These are phyloP conservation scores for Tolypocladium amazonense DNA, from an alignment of 2,329 filamentous ascomycete genomes.

Conservation along the genomic window DNA sequence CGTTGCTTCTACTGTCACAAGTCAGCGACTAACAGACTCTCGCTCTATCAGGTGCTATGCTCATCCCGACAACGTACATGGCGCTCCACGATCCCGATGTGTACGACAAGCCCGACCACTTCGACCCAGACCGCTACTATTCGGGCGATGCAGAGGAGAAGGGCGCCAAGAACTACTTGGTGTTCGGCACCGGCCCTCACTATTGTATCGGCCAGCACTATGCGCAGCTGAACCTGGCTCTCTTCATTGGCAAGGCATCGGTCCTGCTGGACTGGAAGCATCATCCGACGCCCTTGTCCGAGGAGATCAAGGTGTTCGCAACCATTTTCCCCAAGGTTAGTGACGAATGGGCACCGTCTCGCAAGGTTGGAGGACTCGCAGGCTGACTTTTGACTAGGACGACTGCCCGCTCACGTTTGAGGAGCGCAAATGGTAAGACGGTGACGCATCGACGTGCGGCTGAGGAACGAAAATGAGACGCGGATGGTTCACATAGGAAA, in stretches of 20 bases:
- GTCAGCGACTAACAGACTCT: not conserved
- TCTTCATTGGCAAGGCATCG: slow-evolving; percentile 83
- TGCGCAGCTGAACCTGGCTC: slow-evolving; percentile 77
- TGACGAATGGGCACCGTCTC: slow-evolving; percentile 4
- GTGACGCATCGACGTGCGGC: not conserved
- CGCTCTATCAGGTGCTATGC: slow-evolving; percentile 59
- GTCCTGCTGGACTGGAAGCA: slow-evolving; percentile 85
- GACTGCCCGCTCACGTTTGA: slow-evolving; percentile 72
- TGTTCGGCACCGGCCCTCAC: slow-evolving; percentile 91
- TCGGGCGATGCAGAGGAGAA: slow-evolving; percentile 78
- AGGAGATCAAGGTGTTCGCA: slow-evolving; percentile 97
- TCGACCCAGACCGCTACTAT: slow-evolving; percentile 88
- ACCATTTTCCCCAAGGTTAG: slow-evolving; percentile 94
- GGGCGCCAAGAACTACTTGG: slow-evolving; percentile 86
- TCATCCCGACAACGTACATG: slow-evolving; percentile 84
- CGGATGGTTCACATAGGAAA: not conserved
- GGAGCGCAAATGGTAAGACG: slow-evolving; percentile 34
- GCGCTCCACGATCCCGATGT: slow-evolving; percentile 87
- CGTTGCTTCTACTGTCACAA: not conserved
- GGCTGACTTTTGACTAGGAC: slow-evolving; percentile 42
- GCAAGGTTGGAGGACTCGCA: not conserved
- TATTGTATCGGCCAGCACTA: slow-evolving; percentile 95
- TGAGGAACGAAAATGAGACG: not conserved
- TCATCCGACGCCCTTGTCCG: slow-evolving; percentile 68
- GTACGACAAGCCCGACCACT: slow-evolving; percentile 80